Conservation (phyloP, 352 stramenopile species). For the Globisporangium cylindrosporum region DNA sequence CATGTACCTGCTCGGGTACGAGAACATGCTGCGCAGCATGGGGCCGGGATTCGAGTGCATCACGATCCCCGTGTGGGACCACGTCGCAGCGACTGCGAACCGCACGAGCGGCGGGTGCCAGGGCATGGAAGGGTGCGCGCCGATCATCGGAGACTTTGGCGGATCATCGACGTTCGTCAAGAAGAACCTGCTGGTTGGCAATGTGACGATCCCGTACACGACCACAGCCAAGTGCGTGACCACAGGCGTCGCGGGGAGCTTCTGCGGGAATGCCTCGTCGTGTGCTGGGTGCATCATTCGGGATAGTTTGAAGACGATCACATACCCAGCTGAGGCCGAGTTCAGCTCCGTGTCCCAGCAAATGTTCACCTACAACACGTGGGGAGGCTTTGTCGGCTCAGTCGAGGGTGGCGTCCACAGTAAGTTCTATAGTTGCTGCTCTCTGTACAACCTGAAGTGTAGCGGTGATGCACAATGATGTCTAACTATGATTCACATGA, state of each 20-base stretch:
- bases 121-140: conserved; percentile 32
- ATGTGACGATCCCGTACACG: conserved; percentile 22
- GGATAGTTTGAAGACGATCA: conserved; percentile 12
- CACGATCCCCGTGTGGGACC: conserved; percentile 62
- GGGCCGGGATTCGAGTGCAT: conserved; percentile 37
- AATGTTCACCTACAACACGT: conserved; percentile 37
- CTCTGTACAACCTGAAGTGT: background rate
- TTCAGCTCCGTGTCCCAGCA: conserved; percentile 45
- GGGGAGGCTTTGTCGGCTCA: conserved; percentile 20
- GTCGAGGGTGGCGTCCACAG: conserved; percentile 52
- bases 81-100: conserved; percentile 29
- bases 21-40: too few relatives aligned
- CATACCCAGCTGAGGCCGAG: conserved; percentile 28
- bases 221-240: conserved; percentile 27
- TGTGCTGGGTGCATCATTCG: conserved; percentile 33
- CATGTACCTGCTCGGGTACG: conserved; percentile 37
- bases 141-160: conserved; percentile 35
- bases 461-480: too few relatives aligned
- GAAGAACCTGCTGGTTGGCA: conserved; percentile 10
- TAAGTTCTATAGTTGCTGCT: conserved; percentile 21
- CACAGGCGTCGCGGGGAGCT: conserved; percentile 28
- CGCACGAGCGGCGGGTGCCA: conserved; percentile 24
- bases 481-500: background rate
- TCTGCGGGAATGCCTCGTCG: conserved; percentile 35
- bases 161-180: conserved; percentile 19